Percentiles rank a stretch among this genome's conserved stretches.
Evolutionary conservation across 345 rosid species (phyloP).

Genomic region (Gossypium thurberi): DNA sequence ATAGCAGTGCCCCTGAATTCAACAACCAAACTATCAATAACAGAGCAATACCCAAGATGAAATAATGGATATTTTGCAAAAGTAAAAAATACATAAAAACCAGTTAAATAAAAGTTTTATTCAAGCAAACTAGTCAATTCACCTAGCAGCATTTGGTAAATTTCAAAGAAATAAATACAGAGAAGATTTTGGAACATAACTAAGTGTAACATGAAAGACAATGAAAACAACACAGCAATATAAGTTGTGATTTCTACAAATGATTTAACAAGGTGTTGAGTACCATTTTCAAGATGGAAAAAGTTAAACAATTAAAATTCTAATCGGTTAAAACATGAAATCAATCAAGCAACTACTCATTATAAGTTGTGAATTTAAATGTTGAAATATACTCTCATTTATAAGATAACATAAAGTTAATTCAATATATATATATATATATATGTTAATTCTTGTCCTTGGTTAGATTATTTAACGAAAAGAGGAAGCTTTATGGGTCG

Average conservation of each 20-base stretch:
- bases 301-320: not conserved
- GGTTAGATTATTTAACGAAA: not conserved
- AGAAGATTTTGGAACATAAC: not conserved
- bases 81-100: not conserved
- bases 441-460: not conserved
- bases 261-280: not conserved
- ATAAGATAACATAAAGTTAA: not conserved
- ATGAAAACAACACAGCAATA: not conserved
- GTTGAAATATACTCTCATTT: not conserved
- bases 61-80: not conserved
- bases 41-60: not conserved
- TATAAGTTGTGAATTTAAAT: not conserved
- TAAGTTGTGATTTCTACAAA: not conserved
- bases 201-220: slow-evolving; percentile 5
- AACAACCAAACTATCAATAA: slow-evolving; percentile 6
- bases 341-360: not conserved
- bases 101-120: not conserved
- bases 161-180: not conserved
- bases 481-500: not conserved
- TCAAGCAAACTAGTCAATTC: not conserved
- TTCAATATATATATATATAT: not conserved
- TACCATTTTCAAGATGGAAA: not conserved
- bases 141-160: not conserved
- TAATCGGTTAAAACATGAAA: not conserved
- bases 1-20: slow-evolving; percentile 76